These are phyloP conservation scores for Mucor circinelloides DNA, from an alignment of 371 early-diverging fungal genomes.

Conservation along the genomic window DNA sequence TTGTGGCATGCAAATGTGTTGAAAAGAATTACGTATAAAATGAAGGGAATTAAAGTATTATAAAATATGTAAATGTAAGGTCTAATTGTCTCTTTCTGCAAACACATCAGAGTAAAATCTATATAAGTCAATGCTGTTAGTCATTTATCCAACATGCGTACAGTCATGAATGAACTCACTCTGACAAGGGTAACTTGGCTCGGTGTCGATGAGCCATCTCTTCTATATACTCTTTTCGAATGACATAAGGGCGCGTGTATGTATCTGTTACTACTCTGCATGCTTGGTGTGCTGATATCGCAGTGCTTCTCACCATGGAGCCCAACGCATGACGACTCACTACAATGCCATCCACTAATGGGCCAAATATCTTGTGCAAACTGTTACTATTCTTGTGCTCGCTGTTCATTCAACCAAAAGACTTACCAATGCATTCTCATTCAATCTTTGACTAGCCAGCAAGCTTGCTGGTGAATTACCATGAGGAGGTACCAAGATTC, in stretches of 20 bases:
- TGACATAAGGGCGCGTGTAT: slow-evolving; percentile 58
- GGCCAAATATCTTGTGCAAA: slow-evolving; percentile 61
- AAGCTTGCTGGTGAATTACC: slow-evolving; percentile 30
- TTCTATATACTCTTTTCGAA: slow-evolving; percentile 62
- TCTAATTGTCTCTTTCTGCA: slow-evolving; percentile 11
- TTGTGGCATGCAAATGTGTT: background rate
- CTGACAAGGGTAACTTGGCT: slow-evolving; percentile 49
- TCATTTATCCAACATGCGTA: no score
- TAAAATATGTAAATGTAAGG: background rate
- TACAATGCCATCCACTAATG: slow-evolving; percentile 73
- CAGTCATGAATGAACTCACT: no score
- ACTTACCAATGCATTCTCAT: slow-evolving; percentile 53
- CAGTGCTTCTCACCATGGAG: slow-evolving; percentile 67
- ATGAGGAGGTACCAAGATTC: slow-evolving; percentile 43
- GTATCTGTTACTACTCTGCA: slow-evolving; percentile 60
- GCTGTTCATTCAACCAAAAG: background rate
- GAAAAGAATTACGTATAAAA: background rate
- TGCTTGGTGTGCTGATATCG: slow-evolving; percentile 69
- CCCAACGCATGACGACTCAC: slow-evolving; percentile 73
- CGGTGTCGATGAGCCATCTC: slow-evolving; percentile 59
- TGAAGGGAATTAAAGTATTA: background rate
- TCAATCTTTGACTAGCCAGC: slow-evolving; percentile 40
- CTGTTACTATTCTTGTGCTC: background rate
- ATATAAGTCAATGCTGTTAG: no score
- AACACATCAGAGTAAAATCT: slow-evolving; percentile 25